Percentiles rank a stretch among this genome's conserved stretches.
These are phyloP conservation scores for Moelleriella libera DNA, from an alignment of 2,329 filamentous ascomycete genomes.

Conservation along the genomic window DNA sequence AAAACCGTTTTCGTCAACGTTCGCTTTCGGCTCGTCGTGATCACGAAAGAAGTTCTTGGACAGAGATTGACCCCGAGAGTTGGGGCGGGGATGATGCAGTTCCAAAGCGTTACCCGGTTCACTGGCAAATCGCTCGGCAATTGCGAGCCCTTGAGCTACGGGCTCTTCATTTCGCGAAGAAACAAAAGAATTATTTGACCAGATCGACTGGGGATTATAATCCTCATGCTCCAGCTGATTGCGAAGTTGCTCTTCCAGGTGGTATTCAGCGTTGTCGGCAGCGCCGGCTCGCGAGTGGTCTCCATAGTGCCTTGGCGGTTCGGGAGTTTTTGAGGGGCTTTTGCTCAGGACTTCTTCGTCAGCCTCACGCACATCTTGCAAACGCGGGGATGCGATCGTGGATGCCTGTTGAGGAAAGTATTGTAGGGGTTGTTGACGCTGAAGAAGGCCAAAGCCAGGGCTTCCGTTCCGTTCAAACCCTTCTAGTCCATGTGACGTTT, in stretches of 20 bases:
- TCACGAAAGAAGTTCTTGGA: constrained; percentile 52
- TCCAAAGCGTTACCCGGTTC: constrained; percentile 39
- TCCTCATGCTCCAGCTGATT: constrained; percentile 68
- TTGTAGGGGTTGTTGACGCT: constrained; percentile 45
- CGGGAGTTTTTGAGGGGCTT: constrained; percentile 39
- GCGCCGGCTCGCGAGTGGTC: constrained; percentile 78
- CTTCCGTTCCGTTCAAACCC: constrained; percentile 26
- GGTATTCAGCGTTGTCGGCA: constrained; percentile 65
- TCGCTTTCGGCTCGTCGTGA: constrained; percentile 30
- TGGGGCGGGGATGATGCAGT: constrained; percentile 59
- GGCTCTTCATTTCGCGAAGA: constrained; percentile 25
- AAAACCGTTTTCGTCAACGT: constrained; percentile 20
- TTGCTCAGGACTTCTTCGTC: constrained; percentile 46
- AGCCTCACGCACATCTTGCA: constrained; percentile 62
- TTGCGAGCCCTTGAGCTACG: constrained; percentile 36
- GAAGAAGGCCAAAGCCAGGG: constrained; percentile 30
- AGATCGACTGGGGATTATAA: constrained; percentile 45
- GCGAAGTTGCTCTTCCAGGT: constrained; percentile 66
- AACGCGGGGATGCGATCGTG: constrained; percentile 40
- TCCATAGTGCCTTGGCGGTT: constrained; percentile 29
- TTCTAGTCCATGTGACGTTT: constrained; percentile 47
- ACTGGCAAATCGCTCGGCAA: constrained; percentile 36
- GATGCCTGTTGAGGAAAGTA: constrained; percentile 41
- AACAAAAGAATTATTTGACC: constrained; percentile 10
- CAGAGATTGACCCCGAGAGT: constrained; percentile 58